Base-by-base conservation (phyloP, 2,329 filamentous ascomycete genomes). In the Magnaporthales sp. region DNA sequence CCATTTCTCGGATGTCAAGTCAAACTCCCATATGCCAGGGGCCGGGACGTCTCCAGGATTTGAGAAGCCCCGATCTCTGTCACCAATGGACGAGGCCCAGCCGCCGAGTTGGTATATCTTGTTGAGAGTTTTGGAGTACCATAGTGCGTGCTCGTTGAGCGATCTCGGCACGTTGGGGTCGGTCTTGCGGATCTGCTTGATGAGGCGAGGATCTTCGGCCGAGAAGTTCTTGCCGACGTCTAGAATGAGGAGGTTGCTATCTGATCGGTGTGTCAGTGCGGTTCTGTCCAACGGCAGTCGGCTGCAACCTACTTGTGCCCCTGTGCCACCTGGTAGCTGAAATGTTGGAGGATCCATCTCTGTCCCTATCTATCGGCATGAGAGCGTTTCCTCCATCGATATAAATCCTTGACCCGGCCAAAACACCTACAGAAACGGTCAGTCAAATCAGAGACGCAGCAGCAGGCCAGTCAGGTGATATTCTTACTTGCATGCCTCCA, bases 31-130 rank as follows among this genome's bases (percentile, higher is more conserved):
- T 11, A 69, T 65, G 11, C 62, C 64, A 6, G 70, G 32, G 3
- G 64, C 63, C 11, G 70, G 70, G 2, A 71, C 64, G 31, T 70
- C 68, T 9, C 67, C 5, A 19, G 29, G 29, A 10, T 15, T 15
- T 6, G 24, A 2, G 3, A 13, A 2, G 10, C 19, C 56, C 22
- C 56, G 56, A 13, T 13, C 56, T n/a, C 31, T 51, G 27, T 64
- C 54, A 67, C 51, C 67, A 24, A 69, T 69, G 54, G 66, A 69
- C n/a, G 70, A 71, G 64, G 68, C 70, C 69, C 69, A 71, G 7
- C 70, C 69, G 9, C 70, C 70, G 10, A 71, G 68, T 61, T 71
- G 70, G 38, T 71, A 71, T 3, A 71, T 60, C 66, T 70, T 70
- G 9, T 68, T 64, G 3, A 67, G 68, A 2, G 67, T 26, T 11